These are phyloP conservation scores for Pseudisothecium myosuroides DNA, from an alignment of 225 moss, liverwort and hornwort species.

Conservation along the genomic window DNA sequence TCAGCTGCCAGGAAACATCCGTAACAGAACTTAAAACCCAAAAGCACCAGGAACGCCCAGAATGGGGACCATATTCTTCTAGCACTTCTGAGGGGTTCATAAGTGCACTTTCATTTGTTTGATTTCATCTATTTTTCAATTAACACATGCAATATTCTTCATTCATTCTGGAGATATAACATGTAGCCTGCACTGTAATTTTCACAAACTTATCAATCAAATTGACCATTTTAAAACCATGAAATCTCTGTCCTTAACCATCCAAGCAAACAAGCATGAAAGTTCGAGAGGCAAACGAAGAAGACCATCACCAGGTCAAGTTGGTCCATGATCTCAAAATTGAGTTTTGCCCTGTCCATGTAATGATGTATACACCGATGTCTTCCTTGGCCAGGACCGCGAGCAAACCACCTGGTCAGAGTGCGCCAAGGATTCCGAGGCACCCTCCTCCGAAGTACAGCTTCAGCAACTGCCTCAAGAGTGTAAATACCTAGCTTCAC, in stretches of 20 bases:
- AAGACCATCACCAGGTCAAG: constrained; percentile 70
- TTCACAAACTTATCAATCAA: not conserved
- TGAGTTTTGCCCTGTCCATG: constrained; percentile 71
- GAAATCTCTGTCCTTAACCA: not conserved
- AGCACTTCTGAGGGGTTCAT: not conserved
- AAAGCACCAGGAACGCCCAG: not conserved
- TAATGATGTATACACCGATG: constrained; percentile 68
- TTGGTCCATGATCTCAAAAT: constrained; percentile 89
- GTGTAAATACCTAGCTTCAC: constrained; percentile 89
- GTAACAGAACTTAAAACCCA: not conserved
- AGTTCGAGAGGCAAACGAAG: not conserved
- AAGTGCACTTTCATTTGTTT: no score
- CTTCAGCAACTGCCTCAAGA: constrained; percentile 90
- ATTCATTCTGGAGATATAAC: not conserved
- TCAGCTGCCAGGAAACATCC: constrained; percentile 43
- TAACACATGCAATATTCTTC: not conserved
- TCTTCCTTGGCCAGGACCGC: constrained; percentile 61
- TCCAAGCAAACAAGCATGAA: not conserved
- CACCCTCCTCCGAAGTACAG: constrained; percentile 80
- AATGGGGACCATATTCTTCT: not conserved
- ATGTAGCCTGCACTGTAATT: not conserved
- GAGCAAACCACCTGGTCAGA: constrained; percentile 73
- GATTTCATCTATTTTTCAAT: not conserved
- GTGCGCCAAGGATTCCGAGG: constrained; percentile 73
- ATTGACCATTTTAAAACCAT: not conserved